These are phyloP conservation scores for Colletotrichum liriopes DNA, from an alignment of 2,329 filamentous ascomycete species.

Conservation along the genomic window DNA sequence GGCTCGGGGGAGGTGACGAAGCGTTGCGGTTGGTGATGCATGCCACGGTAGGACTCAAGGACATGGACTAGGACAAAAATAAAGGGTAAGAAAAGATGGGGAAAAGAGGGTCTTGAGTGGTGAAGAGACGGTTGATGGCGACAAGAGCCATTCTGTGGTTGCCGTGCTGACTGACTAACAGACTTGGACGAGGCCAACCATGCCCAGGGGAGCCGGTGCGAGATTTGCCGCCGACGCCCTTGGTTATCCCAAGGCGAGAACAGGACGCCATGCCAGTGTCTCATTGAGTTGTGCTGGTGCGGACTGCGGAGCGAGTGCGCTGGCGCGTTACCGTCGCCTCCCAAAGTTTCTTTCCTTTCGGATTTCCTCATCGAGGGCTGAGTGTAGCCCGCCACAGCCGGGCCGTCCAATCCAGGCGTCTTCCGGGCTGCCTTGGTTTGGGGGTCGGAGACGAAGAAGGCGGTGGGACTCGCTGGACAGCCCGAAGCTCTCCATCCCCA, in stretches of 20 bases:
- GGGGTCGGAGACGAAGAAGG: not conserved
- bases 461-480: not conserved
- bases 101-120: not conserved
- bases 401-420: not conserved
- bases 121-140: not conserved
- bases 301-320: not conserved
- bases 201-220: not conserved
- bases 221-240: not conserved
- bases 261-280: not conserved
- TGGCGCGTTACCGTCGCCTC: not conserved
- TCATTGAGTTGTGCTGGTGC: not conserved
- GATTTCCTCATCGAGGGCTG: not conserved
- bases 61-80: not conserved
- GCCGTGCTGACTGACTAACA: slow-evolving; percentile 1
- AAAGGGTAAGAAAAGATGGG: not conserved
- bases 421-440: slow-evolving; percentile 5
- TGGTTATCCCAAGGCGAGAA: not conserved
- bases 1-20: not conserved
- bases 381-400: not conserved
- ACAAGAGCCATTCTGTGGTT: not conserved
- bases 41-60: not conserved
- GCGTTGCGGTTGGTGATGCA: slow-evolving; percentile 5
- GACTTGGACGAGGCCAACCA: not conserved
- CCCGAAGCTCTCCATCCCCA: not conserved
- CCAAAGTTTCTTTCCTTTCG: slow-evolving; percentile 5